phyloP scores from a whole-genome alignment of 2,329 filamentous ascomycete species.

The Cytospora paraplurivora region DNA sequence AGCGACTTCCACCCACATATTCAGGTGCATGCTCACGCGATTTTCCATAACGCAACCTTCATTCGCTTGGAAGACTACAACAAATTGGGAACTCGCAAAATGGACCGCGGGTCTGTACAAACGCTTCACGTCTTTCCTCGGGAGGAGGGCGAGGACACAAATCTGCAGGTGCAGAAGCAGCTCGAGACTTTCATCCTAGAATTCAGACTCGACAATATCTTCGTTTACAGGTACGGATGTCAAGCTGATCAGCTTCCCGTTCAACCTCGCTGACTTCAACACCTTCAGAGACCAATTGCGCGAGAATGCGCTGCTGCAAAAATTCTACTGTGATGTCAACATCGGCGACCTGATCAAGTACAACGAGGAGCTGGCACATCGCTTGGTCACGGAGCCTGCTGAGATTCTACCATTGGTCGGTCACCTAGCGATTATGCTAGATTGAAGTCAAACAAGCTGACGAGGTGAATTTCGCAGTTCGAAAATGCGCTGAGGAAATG shows the following conservation, averaged over 20 bases:
- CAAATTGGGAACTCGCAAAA: conserved; percentile 39
- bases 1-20: neutral
- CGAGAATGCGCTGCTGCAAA: conserved; percentile 91
- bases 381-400: conserved; percentile 83
- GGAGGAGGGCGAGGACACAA: conserved; percentile 68
- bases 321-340: conserved; percentile 95
- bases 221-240: conserved; percentile 80
- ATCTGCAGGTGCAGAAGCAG: conserved; percentile 72
- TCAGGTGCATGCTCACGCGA: neutral
- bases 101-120: conserved; percentile 90
- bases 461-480: conserved; percentile 61
- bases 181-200: conserved; percentile 90
- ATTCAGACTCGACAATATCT: conserved; percentile 91
- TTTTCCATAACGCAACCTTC: neutral
- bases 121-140: conserved; percentile 76
- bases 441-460: neutral
- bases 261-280: conserved; percentile 24
- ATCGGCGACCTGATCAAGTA: conserved; percentile 94
- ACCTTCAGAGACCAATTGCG: conserved; percentile 80
- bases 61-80: neutral
- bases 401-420: conserved; percentile 89
- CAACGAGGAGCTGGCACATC: conserved; percentile 92
- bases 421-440: conserved; percentile 4
- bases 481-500: conserved; percentile 87
- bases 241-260: fast-evolving